A percentile compares a stretch with the other conserved stretches of the same genome.
Evolutionary conservation across 805 yeast genomes (phyloP).

Genomic region (Spencermartinsiella europaea): DNA sequence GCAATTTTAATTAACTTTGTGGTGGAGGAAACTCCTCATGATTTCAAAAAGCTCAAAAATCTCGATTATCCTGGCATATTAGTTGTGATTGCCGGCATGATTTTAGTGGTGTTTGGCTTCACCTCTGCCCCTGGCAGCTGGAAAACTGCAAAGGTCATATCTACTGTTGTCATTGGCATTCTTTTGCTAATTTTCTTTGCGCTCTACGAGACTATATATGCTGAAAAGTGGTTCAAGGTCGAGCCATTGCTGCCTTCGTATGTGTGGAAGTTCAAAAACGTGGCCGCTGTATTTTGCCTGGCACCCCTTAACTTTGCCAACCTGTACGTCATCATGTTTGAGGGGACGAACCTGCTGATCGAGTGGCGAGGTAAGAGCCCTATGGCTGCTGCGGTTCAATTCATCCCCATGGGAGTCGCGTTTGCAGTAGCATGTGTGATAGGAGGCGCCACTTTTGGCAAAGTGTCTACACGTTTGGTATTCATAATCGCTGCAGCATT

Average conservation of each 20-base stretch:
- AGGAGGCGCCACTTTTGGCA: constrained; percentile 22
- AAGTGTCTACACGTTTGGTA: constrained; percentile 5
- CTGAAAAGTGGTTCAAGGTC: constrained; percentile 17
- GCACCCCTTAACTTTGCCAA: constrained; percentile 22
- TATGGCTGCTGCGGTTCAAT: constrained; percentile 35
- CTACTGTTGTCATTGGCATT: constrained; percentile 38
- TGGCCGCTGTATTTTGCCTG: constrained; percentile 22
- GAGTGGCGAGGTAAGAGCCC: constrained; percentile 29
- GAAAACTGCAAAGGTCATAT: constrained; percentile 39
- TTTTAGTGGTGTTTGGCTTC: constrained; percentile 40
- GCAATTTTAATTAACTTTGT: constrained; percentile 28
- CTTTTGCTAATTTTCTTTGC: constrained; percentile 28
- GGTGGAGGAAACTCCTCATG: constrained; percentile 26
- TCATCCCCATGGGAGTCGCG: constrained; percentile 34
- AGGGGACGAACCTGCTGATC: constrained; percentile 27
- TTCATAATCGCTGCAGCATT: constrained; percentile 12
- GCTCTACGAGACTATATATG: constrained; percentile 30
- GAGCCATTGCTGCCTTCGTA: constrained; percentile 30
- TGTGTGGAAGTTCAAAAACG: constrained; percentile 27
- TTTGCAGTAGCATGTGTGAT: constrained; percentile 27
- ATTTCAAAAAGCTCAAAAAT: constrained; percentile 21
- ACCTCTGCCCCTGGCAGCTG: constrained; percentile 44
- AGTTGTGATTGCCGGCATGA: constrained; percentile 33
- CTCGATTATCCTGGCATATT: constrained; percentile 37
- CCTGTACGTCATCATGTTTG: constrained; percentile 22